Percentiles rank a stretch among this genome's conserved stretches.
phyloP scores from a whole-genome alignment of 495 filamentous ascomycete species.

The Penicillium alfredii region DNA sequence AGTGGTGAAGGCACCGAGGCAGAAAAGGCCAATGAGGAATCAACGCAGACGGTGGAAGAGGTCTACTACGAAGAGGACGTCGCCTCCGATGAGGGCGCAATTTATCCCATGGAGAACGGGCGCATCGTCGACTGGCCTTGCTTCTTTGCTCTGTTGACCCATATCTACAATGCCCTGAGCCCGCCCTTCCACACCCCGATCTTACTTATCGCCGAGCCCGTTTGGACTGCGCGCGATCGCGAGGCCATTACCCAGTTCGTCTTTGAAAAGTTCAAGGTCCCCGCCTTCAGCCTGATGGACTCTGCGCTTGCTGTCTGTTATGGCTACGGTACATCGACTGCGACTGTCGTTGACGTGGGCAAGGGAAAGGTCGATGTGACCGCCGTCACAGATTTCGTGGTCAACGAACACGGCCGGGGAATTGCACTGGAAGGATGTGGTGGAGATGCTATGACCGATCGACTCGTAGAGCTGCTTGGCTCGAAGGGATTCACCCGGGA shows the following conservation, averaged over 20 bases:
- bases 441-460: conserved; percentile 82
- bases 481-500: conserved; percentile 68
- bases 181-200: conserved; percentile 92
- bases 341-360: conserved; percentile 85
- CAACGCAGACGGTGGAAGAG: conserved; percentile 36
- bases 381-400: conserved; percentile 69
- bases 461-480: conserved; percentile 62
- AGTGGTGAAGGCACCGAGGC: conserved; percentile 13
- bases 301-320: conserved; percentile 76
- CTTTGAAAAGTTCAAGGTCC: conserved; percentile 94
- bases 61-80: conserved; percentile 78
- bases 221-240: conserved; percentile 77
- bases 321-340: conserved; percentile 67
- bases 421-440: conserved; percentile 66
- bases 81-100: conserved; percentile 78
- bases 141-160: conserved; percentile 82
- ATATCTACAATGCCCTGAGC: conserved; percentile 80
- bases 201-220: conserved; percentile 76
- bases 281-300: conserved; percentile 81
- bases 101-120: conserved; percentile 82
- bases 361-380: conserved; percentile 88
- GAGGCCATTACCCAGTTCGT: conserved; percentile 83
- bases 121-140: conserved; percentile 81
- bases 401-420: conserved; percentile 55
- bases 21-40: conserved; percentile 11